Evolutionary conservation across 495 filamentous ascomycete genomes (phyloP), one percentile per base, ranked within the genome.

Genomic region (Amorphotheca resinae): DNA sequence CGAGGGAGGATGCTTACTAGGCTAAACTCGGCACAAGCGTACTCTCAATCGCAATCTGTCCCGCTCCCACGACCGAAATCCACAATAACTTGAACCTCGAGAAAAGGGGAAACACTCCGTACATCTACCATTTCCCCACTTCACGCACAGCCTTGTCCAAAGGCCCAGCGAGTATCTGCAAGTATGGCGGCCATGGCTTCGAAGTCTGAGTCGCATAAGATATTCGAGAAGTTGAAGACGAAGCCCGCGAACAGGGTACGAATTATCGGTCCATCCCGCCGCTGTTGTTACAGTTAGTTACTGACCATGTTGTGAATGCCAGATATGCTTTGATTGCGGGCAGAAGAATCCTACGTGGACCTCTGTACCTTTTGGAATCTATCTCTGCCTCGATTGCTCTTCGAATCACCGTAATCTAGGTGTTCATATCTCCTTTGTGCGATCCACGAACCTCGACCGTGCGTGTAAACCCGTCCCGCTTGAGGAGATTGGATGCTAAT

Each of bases 301-400:
- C 62, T 66, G 48, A 66, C 53, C 30, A 21, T 14, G n/a, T 35
- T 51, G 15, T 11, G 40, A 21, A 18, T 20, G 22, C 6, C 53
- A 93, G 89, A 70, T 93, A 66, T 98, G 91, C 70, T 96, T 96
- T 59, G 91, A 98, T 66, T 98, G 91, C 64, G 79, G 82, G 53
- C 79, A 82, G 39, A 96, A 96, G 62, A 95, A 95, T 51, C 93
- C 93, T 34, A 96, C 91, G 26, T 98, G 91, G 91, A 87, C 88
- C 3, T 96, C 89, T 14, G 89, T 96, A 14, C 87, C 89, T 28
- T 85, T 96, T 48, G 91, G 84, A 55, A 96, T 98, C 61, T 98
- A 95, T 66, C 77, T 98, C 32, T 98, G 91, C 57, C 80, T 98
- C 46, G 93, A 96, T 64, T 98, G 91, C 67, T 94, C 87, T 22